Evolutionary conservation across 441 rosid species (phyloP), one percentile per base, ranked within the genome.

Genomic region (Adansonia grandidieri): DNA sequence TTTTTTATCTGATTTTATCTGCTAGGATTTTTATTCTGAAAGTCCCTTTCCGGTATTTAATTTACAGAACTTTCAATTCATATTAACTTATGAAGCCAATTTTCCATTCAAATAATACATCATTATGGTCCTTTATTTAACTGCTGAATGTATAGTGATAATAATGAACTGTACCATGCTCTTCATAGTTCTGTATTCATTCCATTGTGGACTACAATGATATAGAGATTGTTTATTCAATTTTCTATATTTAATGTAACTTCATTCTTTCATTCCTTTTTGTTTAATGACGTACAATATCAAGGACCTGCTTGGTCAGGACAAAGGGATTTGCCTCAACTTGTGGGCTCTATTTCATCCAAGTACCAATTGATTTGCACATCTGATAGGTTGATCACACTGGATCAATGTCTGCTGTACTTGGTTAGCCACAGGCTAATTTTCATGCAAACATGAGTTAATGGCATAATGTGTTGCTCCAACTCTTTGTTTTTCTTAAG

Each of bases 231-330:
- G 58, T 17, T 20, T 48, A 14, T 19, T 69, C 1, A 17, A 22
- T 51, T 71, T 53, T 7, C 62, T 71, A 22, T 15, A 3, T 15
- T 51, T 70, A 24, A 71, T 71, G 32, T 53, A 24, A 15, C 14
- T 14, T 71, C 62, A 15, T 71, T 13, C 47, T 50, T 50, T 6
- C 5, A n/a, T 71, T 50, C 20, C 44, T 14, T 24, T 32, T 53
- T 71, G 20, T 58, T 40, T 58, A 22, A 44, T 73, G n/a, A 10
- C 6, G 53, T 42, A 37, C 51, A 1, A 3, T 9, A 67, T 17
- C 24, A 67, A 67, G 51, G 11, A 17, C 51, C 76, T n/a, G 50
- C 48, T 61, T 48, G 70, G 54, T 48, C 58, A 48, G n/a, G 14
- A 9, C 7, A 32, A 62, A 47, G 14, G 17, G 28, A 47, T 14